Evolutionary conservation across 2,329 filamentous ascomycete species (phyloP).

Genomic region (Endothia cerciana): DNA sequence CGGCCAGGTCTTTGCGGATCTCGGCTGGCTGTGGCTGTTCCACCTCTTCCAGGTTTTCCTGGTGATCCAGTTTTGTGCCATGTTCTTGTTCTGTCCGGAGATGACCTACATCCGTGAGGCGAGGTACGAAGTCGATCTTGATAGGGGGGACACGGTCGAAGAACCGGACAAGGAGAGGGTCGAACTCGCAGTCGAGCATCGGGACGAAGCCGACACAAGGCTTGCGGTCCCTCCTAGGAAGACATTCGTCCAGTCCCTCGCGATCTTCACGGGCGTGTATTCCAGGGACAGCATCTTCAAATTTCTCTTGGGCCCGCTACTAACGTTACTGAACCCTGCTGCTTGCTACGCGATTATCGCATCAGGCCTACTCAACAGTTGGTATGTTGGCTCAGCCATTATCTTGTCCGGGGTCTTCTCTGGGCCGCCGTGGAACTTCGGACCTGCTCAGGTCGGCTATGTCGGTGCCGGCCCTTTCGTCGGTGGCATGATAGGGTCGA

Average conservation of each 20-base stretch:
- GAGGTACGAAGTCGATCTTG: constrained; percentile 8
- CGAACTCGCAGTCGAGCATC: background rate
- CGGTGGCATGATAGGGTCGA: constrained; percentile 40
- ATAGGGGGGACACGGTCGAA: background rate
- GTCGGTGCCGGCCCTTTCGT: constrained; percentile 44
- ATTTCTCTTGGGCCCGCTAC: constrained; percentile 38
- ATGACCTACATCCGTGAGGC: constrained; percentile 40
- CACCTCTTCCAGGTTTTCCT: constrained; percentile 41
- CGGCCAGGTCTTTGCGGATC: constrained; percentile 32
- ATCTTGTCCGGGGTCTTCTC: constrained; percentile 46
- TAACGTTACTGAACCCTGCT: constrained; percentile 44
- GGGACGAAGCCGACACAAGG: background rate
- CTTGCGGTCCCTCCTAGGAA: background rate
- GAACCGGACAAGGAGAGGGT: background rate
- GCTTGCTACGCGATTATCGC: constrained; percentile 44
- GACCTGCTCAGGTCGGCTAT: constrained; percentile 43
- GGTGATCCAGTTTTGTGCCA: constrained; percentile 37
- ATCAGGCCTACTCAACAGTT: constrained; percentile 40
- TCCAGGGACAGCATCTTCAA: constrained; percentile 17
- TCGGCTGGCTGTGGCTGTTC: constrained; percentile 39
- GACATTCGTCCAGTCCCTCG: constrained; percentile 8
- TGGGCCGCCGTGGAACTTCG: constrained; percentile 42
- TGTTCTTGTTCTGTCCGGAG: constrained; percentile 45
- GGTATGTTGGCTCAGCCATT: constrained; percentile 45
- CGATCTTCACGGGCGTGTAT: constrained; percentile 10